phyloP scores from a whole-genome alignment of 306 rosid genomes.

The Quercus aquifolioides region DNA sequence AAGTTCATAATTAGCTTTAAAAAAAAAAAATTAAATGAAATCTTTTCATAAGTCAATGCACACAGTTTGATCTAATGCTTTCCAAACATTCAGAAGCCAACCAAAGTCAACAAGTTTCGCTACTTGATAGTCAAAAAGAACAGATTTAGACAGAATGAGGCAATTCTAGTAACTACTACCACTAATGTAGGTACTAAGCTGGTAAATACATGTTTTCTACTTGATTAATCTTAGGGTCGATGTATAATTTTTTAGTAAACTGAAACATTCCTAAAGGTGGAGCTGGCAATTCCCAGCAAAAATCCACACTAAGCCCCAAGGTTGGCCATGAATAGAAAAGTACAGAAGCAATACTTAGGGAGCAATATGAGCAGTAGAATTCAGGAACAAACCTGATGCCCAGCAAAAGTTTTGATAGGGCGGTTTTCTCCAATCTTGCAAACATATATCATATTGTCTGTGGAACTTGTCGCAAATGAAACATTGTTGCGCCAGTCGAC shows the following conservation, averaged over 20 bases:
- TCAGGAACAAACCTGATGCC: slow-evolving; percentile 75
- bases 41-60: background rate
- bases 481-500: slow-evolving; percentile 94
- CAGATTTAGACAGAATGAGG: slow-evolving; percentile 13
- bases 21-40: background rate
- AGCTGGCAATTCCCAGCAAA: slow-evolving; percentile 2
- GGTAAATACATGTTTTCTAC: slow-evolving; percentile 4
- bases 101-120: background rate
- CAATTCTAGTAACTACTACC: slow-evolving; percentile 10
- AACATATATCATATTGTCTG: slow-evolving; percentile 82
- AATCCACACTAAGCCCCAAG: background rate
- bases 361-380: background rate
- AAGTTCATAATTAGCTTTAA: slow-evolving; percentile 19
- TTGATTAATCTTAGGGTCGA: slow-evolving; percentile 6
- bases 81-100: background rate
- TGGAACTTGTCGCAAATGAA: slow-evolving; percentile 89
- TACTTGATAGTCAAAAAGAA: no score
- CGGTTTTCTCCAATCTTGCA: slow-evolving; percentile 84
- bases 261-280: slow-evolving; percentile 3
- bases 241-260: background rate
- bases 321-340: background rate
- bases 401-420: slow-evolving; percentile 73
- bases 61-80: background rate
- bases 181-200: background rate
- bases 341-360: background rate